Percentiles rank a stretch among this genome's conserved stretches.
Conservation (phyloP, 495 filamentous ascomycete genomes). For the Penicillium paradoxum region DNA sequence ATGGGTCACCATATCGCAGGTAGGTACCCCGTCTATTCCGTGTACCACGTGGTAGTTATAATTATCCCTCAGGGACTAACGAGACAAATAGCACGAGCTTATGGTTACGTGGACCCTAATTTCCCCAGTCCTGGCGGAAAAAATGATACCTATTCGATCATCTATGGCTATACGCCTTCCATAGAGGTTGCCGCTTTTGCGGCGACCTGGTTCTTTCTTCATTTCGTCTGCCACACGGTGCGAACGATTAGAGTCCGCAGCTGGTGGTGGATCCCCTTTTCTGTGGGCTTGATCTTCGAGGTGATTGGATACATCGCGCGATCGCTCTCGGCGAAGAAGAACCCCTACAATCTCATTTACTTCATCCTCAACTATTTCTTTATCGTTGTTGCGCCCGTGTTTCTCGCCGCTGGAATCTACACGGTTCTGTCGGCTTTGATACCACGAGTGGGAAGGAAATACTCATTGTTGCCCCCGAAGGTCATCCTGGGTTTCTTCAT, state of each 20-base stretch:
- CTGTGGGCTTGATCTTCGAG: constrained; percentile 47
- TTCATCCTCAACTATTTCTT: constrained; percentile 57
- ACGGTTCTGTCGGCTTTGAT: constrained; percentile 45
- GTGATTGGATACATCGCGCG: constrained; percentile 42
- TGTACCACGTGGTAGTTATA: not conserved
- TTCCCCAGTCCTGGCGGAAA: constrained; percentile 8
- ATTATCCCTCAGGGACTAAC: not conserved
- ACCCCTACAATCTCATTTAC: constrained; percentile 47
- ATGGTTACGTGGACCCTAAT: constrained; percentile 14
- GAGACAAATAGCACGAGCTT: constrained; percentile 1
- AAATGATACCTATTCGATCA: constrained; percentile 10
- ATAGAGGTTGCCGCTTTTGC: constrained; percentile 12
- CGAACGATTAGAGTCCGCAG: constrained; percentile 10
- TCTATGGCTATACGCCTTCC: constrained; percentile 17
- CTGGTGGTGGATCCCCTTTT: constrained; percentile 32
- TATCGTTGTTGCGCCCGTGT: constrained; percentile 54
- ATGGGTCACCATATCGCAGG: not conserved
- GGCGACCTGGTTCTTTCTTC: constrained; percentile 13
- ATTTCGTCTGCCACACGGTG: constrained; percentile 6
- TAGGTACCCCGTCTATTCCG: not conserved
- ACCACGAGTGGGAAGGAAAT: constrained; percentile 11
- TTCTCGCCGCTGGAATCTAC: constrained; percentile 51
- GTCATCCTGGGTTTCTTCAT: constrained; percentile 32
- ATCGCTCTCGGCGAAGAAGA: constrained; percentile 31
- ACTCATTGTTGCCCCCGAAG: constrained; percentile 22